Percentiles rank a stretch among this genome's conserved stretches.
Evolutionary conservation across 768 basidiomycete genomes (phyloP).

Genomic region (Boletus rubescentipes): DNA sequence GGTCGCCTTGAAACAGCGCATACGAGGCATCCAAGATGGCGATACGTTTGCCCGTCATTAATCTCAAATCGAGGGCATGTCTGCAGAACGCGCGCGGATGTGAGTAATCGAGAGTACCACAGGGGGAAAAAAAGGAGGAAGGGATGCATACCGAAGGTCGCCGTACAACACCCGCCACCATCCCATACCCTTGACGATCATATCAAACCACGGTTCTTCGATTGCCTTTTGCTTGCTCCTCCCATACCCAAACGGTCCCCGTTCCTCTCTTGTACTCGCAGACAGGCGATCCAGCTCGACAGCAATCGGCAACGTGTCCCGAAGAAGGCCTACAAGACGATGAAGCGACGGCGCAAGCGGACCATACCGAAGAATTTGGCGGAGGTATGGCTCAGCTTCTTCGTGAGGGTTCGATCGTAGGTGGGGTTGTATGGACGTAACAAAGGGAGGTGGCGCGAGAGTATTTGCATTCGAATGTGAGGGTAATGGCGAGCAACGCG

Average conservation of each 20-base stretch:
- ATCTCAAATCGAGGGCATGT: conserved; percentile 77
- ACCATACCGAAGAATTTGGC: conserved; percentile 68
- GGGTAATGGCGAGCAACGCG: conserved; percentile 39
- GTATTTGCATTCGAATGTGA: conserved; percentile 13
- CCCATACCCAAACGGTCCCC: neutral
- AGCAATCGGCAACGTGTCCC: conserved; percentile 77
- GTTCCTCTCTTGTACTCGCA: conserved; percentile 38
- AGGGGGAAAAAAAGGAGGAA: conserved; percentile 5
- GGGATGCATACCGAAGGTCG: conserved; percentile 52
- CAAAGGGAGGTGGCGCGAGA: conserved; percentile 25
- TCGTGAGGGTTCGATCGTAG: conserved; percentile 67
- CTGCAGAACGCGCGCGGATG: conserved; percentile 31
- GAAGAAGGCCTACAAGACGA: conserved; percentile 63
- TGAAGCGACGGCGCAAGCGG: conserved; percentile 64
- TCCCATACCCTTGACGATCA: conserved; percentile 76
- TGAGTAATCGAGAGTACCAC: neutral
- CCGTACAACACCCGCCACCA: conserved; percentile 80
- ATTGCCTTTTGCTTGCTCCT: conserved; percentile 15
- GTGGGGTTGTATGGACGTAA: conserved; percentile 31
- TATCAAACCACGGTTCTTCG: conserved; percentile 46
- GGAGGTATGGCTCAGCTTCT: conserved; percentile 73
- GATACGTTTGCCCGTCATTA: conserved; percentile 65
- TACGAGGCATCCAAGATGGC: conserved; percentile 74
- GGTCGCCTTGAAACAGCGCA: conserved; percentile 43
- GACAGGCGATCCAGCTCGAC: conserved; percentile 58